Evolutionary conservation across 805 yeast genomes (phyloP), one percentile per base, ranked within the genome.

Genomic region (Pichia occidentalis): DNA sequence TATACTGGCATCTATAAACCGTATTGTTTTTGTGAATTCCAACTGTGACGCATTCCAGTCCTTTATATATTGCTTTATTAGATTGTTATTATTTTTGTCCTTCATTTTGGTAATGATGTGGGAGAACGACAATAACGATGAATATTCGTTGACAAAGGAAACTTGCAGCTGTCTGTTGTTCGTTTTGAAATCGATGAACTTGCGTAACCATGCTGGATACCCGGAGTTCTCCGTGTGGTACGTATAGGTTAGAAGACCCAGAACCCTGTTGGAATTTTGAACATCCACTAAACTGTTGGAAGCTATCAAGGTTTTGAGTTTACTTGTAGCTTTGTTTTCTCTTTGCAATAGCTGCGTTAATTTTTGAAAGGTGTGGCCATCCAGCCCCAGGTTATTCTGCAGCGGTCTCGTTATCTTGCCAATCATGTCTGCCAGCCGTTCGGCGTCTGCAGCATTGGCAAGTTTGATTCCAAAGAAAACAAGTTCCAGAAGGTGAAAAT

Each of bases 181-280:
- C 9, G 19, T 23, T 22, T 7, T 16, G 4, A 17, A 7, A 6
- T 4, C n/a, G 2, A 26, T 6, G 32, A 39, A 39, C 10, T 16
- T 7, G 4, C 12, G 11, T 16, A 38, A 12, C 42, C 42, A 38
- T 2, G 1, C 13, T 1, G 42, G 42, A n/a, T 14, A 22, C 7
- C 18, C 23, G 8, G 16, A 11, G 8, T 24, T 2, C 4, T 3
- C 13, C 5, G 18, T 12, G 5, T 20, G 37, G 17, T 37, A 37
- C 3, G 24, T 11, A 19, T 21, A 32, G 7, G 26, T 23, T 14
- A 37, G 20, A 5, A 37, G 18, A 8, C 16, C 24, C 4, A 26
- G 12, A 7, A 37, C 17, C n/a, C 18, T 7, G n/a, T 37, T 37
- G 13, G 41, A 13, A 17, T 27, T 24, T 14, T 37, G 40, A 19